Conservation (phyloP, 2,329 filamentous ascomycete species). For the Helminthosporium solani region DNA sequence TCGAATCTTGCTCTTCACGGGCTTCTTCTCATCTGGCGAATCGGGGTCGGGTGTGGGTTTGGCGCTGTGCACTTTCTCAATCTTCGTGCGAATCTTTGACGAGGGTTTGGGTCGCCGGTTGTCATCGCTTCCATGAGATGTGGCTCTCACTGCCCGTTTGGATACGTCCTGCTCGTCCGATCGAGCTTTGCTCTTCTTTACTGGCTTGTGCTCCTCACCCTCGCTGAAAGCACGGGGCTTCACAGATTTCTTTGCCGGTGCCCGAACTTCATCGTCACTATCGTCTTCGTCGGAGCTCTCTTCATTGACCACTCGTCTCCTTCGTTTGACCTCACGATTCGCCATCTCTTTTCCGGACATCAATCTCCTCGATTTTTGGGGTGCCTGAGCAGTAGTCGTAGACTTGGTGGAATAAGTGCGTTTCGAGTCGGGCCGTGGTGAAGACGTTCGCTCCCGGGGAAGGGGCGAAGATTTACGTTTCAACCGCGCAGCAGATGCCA, state of each 20-base stretch:
- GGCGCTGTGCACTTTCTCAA: slow-evolving; percentile 24
- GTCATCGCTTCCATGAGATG: slow-evolving; percentile 35
- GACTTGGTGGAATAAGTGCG: slow-evolving; percentile 27
- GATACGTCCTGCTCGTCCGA: slow-evolving; percentile 33
- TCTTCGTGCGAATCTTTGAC: slow-evolving; percentile 29
- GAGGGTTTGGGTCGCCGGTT: slow-evolving; percentile 24
- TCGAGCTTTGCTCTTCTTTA: slow-evolving; percentile 34
- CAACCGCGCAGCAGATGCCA: slow-evolving; percentile 24
- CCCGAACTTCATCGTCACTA: slow-evolving; percentile 41
- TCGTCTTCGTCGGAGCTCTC: slow-evolving; percentile 40
- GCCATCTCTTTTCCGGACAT: slow-evolving; percentile 42
- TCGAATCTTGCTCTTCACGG: slow-evolving; percentile 34
- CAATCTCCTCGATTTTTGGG: slow-evolving; percentile 37
- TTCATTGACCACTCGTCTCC: slow-evolving; percentile 35
- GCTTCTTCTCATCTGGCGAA: slow-evolving; percentile 38
- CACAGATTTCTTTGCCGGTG: slow-evolving; percentile 31
- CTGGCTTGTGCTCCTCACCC: slow-evolving; percentile 35
- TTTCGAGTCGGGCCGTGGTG: slow-evolving; percentile 33
- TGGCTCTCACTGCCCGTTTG: slow-evolving; percentile 24
- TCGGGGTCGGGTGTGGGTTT: slow-evolving; percentile 38
- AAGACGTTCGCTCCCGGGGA: slow-evolving; percentile 36
- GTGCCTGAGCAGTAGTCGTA: slow-evolving; percentile 15
- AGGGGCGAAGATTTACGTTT: slow-evolving; percentile 34
- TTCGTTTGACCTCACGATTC: slow-evolving; percentile 30
- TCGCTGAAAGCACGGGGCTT: slow-evolving; percentile 39